Conservation (phyloP, 495 filamentous ascomycete genomes). For the Hypoxylon lienhwacheense region DNA sequence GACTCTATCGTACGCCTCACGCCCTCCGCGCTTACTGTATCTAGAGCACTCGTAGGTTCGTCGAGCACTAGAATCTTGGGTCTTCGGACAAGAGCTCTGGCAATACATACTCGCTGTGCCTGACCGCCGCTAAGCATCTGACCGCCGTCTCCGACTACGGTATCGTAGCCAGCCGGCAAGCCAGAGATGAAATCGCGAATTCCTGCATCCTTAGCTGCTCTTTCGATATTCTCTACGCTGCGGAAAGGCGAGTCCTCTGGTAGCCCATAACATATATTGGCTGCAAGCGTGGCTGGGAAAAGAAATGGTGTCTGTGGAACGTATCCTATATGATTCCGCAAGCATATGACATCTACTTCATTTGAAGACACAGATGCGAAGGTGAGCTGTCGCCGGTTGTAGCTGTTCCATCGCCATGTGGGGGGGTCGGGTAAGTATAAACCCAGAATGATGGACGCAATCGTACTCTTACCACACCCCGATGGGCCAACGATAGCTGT, state of each 20-base stretch:
- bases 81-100: constrained; percentile 70
- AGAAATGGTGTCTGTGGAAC: constrained; percentile 79
- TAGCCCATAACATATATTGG: constrained; percentile 83
- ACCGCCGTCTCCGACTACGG: constrained; percentile 76
- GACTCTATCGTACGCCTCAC: constrained; percentile 64
- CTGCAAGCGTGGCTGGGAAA: constrained; percentile 70
- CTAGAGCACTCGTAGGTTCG: constrained; percentile 83
- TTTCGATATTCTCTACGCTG: constrained; percentile 46
- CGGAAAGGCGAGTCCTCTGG: constrained; percentile 46
- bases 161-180: constrained; percentile 74
- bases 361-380: constrained; percentile 59
- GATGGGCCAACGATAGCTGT: constrained; percentile 81
- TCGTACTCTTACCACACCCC: constrained; percentile 87
- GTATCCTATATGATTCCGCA: constrained; percentile 70
- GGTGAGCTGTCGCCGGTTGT: constrained; percentile 46
- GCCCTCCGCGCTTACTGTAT: constrained; percentile 65
- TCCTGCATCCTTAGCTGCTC: constrained; percentile 67
- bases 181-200: constrained; percentile 79
- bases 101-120: constrained; percentile 78
- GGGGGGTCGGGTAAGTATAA: constrained; percentile 38
- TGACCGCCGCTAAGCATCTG: constrained; percentile 79
- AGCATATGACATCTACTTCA: constrained; percentile 58
- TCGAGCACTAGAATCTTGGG: constrained; percentile 79
- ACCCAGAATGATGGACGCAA: constrained; percentile 69
- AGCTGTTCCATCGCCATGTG: not conserved